These are phyloP conservation scores for Asterionellopsis glacialis DNA, from an alignment of 108 stramenopile genomes.

Conservation along the genomic window DNA sequence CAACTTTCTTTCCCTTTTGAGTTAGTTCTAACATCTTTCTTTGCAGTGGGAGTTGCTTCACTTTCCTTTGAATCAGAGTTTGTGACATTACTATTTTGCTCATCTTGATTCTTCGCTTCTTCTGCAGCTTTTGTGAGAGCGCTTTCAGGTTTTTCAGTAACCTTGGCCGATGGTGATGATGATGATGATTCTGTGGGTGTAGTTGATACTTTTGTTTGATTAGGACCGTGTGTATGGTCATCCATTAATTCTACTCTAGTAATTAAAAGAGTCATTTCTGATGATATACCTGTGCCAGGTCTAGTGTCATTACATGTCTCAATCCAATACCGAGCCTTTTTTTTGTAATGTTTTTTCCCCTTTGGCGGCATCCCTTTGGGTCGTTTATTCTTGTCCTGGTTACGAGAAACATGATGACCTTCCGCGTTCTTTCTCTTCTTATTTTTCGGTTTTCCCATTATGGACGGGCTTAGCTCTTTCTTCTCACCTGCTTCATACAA, in stretches of 20 bases:
- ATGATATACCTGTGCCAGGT: not conserved
- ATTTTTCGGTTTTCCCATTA: constrained; percentile 19
- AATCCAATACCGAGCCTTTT: constrained; percentile 28
- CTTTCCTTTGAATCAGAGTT: not conserved
- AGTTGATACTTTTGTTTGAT: not conserved
- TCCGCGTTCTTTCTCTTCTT: constrained; percentile 5
- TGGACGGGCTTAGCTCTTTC: constrained; percentile 2
- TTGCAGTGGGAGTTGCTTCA: not conserved
- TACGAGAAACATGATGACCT: not conserved
- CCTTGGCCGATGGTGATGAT: not conserved
- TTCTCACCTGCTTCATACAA: no score
- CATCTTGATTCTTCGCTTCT: constrained; percentile 2
- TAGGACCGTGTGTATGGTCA: constrained; percentile 17
- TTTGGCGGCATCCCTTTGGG: not conserved
- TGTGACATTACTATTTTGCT: not conserved
- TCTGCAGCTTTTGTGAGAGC: not conserved
- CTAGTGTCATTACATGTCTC: constrained; percentile 18
- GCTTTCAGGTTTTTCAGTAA: not conserved
- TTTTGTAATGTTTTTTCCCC: constrained; percentile 2
- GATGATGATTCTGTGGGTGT: not conserved
- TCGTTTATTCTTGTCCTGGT: not conserved
- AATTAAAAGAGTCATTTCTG: constrained; percentile 18
- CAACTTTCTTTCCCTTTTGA: not conserved
- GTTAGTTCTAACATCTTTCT: constrained; percentile 5
- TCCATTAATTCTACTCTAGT: constrained; percentile 22